phyloP scores from a whole-genome alignment of 306 rosid species.

The Fragaria vesca region DNA sequence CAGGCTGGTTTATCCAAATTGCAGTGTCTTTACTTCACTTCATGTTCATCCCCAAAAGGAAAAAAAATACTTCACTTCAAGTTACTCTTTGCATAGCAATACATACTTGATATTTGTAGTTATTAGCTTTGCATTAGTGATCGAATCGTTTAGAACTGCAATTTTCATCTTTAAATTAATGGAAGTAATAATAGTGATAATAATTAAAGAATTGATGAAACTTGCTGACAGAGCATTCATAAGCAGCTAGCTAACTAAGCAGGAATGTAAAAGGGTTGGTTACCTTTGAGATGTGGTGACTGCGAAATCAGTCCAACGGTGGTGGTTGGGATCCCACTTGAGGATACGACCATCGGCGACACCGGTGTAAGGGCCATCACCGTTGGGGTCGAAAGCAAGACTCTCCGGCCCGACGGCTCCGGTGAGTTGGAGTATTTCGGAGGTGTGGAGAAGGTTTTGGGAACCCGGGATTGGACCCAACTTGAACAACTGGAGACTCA shows the following conservation, averaged over 20 bases:
- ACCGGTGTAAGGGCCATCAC: slow-evolving; percentile 84
- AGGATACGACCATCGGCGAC: slow-evolving; percentile 91
- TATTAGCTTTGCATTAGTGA: neutral
- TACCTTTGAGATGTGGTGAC: slow-evolving; percentile 70
- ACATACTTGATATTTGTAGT: no score
- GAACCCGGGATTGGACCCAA: slow-evolving; percentile 47
- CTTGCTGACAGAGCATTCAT: neutral
- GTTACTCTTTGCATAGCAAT: neutral
- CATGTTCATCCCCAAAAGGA: no score
- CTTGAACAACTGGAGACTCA: slow-evolving; percentile 31
- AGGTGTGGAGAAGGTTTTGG: slow-evolving; percentile 45
- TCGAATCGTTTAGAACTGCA: neutral
- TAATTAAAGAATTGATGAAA: neutral
- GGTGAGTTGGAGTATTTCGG: slow-evolving; percentile 38
- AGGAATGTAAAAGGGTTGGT: neutral
- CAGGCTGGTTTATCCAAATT: neutral
- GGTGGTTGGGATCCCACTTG: slow-evolving; percentile 58
- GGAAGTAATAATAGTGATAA: neutral
- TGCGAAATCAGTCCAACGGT: slow-evolving; percentile 76
- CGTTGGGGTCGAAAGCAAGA: slow-evolving; percentile 58
- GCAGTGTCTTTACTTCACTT: neutral
- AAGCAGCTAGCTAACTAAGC: no score
- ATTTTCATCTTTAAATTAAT: neutral
- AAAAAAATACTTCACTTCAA: no score
- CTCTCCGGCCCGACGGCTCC: slow-evolving; percentile 93